Evolutionary conservation across 1,284 basidiomycete genomes (phyloP).

Genomic region (Trametes hirsuta): DNA sequence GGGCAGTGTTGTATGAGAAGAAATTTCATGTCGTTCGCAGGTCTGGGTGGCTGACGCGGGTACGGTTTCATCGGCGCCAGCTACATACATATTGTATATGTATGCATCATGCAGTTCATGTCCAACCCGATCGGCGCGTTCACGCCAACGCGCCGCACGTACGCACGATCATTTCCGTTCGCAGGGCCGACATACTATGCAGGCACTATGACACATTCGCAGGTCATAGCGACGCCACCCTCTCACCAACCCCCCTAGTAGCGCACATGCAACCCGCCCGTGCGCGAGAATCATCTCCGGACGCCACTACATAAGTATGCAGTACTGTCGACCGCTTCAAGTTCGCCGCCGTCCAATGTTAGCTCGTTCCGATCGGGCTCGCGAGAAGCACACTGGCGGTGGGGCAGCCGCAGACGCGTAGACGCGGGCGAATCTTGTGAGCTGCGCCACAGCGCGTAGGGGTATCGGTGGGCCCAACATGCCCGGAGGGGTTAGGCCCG

Average conservation of each 20-base stretch:
- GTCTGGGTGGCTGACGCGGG: too few species aligned
- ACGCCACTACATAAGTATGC: conserved; percentile 9
- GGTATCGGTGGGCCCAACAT: not conserved
- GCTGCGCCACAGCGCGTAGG: not conserved
- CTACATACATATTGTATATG: too few species aligned
- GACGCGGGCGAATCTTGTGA: not conserved
- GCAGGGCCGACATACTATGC: not conserved
- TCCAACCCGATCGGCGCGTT: too few species aligned
- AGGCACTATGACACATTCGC: not conserved
- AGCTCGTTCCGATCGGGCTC: conserved; percentile 13
- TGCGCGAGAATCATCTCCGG: conserved; percentile 5
- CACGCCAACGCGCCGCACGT: too few species aligned
- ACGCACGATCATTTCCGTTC: not conserved
- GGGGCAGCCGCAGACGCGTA: not conserved
- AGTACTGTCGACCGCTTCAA: not conserved
- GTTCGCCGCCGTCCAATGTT: not conserved
- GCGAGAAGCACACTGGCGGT: conserved; percentile 8
- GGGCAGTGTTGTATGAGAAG: too few species aligned
- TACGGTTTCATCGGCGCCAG: too few species aligned
- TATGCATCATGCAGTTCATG: too few species aligned
- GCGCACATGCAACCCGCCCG: not conserved
- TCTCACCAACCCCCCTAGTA: not conserved
- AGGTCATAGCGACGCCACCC: not conserved
- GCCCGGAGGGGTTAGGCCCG: conserved; percentile 10
- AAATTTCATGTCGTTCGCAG: too few species aligned